Conservation (phyloP, 495 filamentous ascomycete genomes). For the Hyaloscypha hepaticicola region DNA sequence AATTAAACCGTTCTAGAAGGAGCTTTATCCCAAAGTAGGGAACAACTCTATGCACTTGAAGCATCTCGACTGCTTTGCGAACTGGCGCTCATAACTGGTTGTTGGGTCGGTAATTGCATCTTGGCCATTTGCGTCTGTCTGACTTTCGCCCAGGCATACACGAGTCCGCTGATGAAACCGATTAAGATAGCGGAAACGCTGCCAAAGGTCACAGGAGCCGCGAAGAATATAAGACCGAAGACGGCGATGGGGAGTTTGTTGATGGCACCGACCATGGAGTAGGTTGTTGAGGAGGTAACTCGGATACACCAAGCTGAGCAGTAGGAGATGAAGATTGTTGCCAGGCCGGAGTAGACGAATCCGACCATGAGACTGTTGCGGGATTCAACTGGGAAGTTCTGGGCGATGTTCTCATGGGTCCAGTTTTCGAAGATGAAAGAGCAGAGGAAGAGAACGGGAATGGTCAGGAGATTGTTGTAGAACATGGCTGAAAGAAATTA, state of each 20-base stretch:
- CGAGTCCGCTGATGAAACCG: conserved; percentile 88
- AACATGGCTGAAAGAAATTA: conserved; percentile 80
- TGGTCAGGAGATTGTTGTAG: conserved; percentile 98
- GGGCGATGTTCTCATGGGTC: conserved; percentile 77
- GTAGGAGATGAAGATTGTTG: conserved; percentile 97
- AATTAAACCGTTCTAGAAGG: neutral
- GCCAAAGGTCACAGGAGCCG: conserved; percentile 89
- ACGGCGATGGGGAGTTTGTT: conserved; percentile 97
- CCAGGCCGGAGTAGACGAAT: conserved; percentile 93
- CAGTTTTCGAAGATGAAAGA: conserved; percentile 89
- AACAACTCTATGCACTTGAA: conserved; percentile 16
- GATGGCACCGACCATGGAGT: conserved; percentile 95
- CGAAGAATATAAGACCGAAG: conserved; percentile 90
- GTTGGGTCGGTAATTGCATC: conserved; percentile 64
- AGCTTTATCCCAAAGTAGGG: neutral
- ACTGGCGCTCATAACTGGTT: conserved; percentile 81
- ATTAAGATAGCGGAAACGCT: conserved; percentile 85
- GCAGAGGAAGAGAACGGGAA: conserved; percentile 82
- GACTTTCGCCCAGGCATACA: conserved; percentile 90
- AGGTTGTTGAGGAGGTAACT: conserved; percentile 92
- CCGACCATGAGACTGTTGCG: conserved; percentile 76
- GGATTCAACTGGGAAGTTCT: conserved; percentile 80
- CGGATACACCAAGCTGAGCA: conserved; percentile 98
- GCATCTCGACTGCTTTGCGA: conserved; percentile 88
- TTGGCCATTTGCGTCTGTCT: conserved; percentile 67